phyloP scores from a whole-genome alignment of 2,329 filamentous ascomycete species.

The Fusarium cyanostomum region DNA sequence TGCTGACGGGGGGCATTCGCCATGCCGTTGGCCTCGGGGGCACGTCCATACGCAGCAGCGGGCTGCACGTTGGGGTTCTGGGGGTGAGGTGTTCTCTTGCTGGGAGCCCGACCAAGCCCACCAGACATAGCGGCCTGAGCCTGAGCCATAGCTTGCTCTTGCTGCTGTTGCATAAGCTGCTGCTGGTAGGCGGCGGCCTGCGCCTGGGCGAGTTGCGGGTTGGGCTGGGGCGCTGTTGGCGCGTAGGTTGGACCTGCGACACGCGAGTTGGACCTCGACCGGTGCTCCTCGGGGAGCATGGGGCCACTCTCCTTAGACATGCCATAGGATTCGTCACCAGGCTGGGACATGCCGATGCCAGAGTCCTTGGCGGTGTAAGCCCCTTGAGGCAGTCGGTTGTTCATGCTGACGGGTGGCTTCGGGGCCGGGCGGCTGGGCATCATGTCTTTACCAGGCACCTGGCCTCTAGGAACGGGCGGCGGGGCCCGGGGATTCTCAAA shows the following conservation, averaged over 20 bases:
- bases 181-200: constrained; percentile 66
- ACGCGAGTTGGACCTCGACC: constrained; percentile 74
- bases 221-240: constrained; percentile 53
- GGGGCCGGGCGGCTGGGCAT: constrained; percentile 87
- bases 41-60: constrained; percentile 42
- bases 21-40: constrained; percentile 46
- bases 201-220: constrained; percentile 44
- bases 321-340: constrained; percentile 64
- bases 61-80: constrained; percentile 41
- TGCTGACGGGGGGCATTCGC: constrained; percentile 50
- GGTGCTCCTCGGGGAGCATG: constrained; percentile 73
- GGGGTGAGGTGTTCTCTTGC: constrained; percentile 68
- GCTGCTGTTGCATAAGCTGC: constrained; percentile 79
- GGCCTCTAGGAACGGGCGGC: constrained; percentile 79
- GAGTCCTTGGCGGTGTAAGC: constrained; percentile 67
- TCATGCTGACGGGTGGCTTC: constrained; percentile 77
- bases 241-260: constrained; percentile 63
- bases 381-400: constrained; percentile 64
- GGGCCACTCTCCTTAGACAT: constrained; percentile 64
- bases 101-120: constrained; percentile 76
- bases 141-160: constrained; percentile 83
- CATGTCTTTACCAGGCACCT: constrained; percentile 61
- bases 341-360: constrained; percentile 68
- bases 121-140: constrained; percentile 80
- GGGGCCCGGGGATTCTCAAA: constrained; percentile 97